Evolutionary conservation across 2,329 filamentous ascomycete genomes (phyloP), one percentile per base, ranked within the genome.

Genomic region (Fusarium mexicanum): DNA sequence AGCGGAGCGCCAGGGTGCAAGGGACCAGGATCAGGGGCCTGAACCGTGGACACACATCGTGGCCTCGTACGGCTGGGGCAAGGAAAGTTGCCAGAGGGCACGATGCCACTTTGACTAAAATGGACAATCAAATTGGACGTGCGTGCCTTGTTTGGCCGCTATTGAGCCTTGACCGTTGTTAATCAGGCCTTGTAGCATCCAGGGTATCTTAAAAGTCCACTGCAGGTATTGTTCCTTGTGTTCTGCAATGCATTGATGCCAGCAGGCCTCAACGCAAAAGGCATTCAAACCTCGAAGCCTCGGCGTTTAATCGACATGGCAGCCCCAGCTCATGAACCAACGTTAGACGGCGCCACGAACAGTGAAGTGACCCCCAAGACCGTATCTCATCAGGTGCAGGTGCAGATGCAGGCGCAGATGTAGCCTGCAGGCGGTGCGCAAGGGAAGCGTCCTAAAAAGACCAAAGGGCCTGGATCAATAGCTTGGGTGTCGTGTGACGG

Each of bases 381-480:
- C 69, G 59, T 70, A 55, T 54, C 58, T 72, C 69, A 58, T 74
- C 67, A 72, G 71, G 71, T 74, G 71, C 67, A 70, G 67, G 55
- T 69, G 64, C 71, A 73, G 55, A 40, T 65, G 67, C 66, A 73
- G 71, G 61, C 59, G 69, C 31, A 73, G 69, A 57, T 66, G 63
- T 35, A 64, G 33, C 43, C 35, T 59, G 62, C 50, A 67, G 62
- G 62, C 51, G 29, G 65, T 68, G 64, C 65, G 16, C 37, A 31
- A 55, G 35, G 24, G 24, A 54, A 54, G 35, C 20, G 35, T 54
- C 51, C 51, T 40, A 41, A 37, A 55, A 41, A 40, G 61, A 64
- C 61, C 44, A 64, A 58, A 70, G 47, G 58, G 71, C 58, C 69
- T 72, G 60, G 68, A 69, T 62, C 60, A 54, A 75, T 69, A 47